A percentile compares a stretch with the other conserved stretches of the same genome.
Evolutionary conservation across 2,329 filamentous ascomycete species (phyloP).

Genomic region (Aureobasidium subglaciale): DNA sequence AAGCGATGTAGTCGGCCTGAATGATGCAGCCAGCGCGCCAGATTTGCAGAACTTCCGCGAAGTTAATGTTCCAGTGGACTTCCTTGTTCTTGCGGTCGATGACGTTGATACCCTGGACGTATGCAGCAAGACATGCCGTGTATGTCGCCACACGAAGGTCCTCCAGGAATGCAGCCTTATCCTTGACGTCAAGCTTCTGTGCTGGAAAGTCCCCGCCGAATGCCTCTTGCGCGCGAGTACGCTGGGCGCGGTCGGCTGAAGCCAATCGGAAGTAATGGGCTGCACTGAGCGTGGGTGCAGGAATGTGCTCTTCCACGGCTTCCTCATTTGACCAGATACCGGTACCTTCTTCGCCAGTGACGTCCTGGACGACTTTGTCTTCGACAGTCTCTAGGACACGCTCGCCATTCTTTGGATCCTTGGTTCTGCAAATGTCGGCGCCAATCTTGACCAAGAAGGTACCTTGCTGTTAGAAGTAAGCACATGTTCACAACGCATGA

Average conservation of each 20-base stretch:
- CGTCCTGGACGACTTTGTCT: slow-evolving; percentile 66
- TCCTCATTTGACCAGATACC: slow-evolving; percentile 60
- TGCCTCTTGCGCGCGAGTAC: slow-evolving; percentile 45
- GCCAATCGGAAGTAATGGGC: slow-evolving; percentile 58
- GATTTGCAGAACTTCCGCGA: slow-evolving; percentile 48
- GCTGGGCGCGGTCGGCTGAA: slow-evolving; percentile 53
- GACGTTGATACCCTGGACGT: slow-evolving; percentile 59
- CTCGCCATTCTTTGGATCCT: slow-evolving; percentile 35
- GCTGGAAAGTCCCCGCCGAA: slow-evolving; percentile 36
- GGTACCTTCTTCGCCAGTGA: slow-evolving; percentile 59
- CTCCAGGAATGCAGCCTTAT: slow-evolving; percentile 44
- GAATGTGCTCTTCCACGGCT: slow-evolving; percentile 54
- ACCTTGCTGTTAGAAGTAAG: slow-evolving; percentile 30
- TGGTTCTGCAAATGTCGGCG: slow-evolving; percentile 51
- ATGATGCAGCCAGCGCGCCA: slow-evolving; percentile 69
- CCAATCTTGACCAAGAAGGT: slow-evolving; percentile 60
- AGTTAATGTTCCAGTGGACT: slow-evolving; percentile 54
- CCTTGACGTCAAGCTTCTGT: slow-evolving; percentile 26
- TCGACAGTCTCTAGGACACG: slow-evolving; percentile 55
- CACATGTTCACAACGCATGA: background rate
- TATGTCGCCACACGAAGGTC: slow-evolving; percentile 56
- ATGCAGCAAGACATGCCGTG: slow-evolving; percentile 53
- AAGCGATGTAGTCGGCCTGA: slow-evolving; percentile 56
- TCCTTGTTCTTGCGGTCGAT: slow-evolving; percentile 52
- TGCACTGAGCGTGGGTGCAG: slow-evolving; percentile 56